Base-by-base conservation (phyloP, 306 rosid genomes). In the Cucumis cinereus region DNA sequence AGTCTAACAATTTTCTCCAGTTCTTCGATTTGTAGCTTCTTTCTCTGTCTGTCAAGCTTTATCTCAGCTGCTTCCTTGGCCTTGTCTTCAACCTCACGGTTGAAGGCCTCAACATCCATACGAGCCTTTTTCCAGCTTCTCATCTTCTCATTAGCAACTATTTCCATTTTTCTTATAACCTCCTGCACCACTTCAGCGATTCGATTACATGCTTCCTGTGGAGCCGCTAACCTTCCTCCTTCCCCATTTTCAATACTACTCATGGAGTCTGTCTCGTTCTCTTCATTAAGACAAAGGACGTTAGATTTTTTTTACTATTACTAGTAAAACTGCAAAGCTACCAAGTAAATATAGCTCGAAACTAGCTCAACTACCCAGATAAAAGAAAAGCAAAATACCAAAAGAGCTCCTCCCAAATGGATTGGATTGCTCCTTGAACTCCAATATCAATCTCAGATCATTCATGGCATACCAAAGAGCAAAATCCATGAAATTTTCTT, bases 101-200 rank as follows among this genome's bases (percentile, higher is more conserved):
- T 96, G 79, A 93, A 92, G 68, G 91, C 82, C 40, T 90, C 98
- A 23, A 95, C 88, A 74, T 97, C 90, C 90, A 88, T 23, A 45
- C 93, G 97, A 74, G 98, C 90, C 87, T 92, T 94, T 87, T 90
- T 92, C 86, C 86, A 88, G 93, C 91, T 91, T 78, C 96, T 90
- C 97, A 90, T 79, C 90, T 94, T 94, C 88, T 94, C 99, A 50
- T 94, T 96, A 23, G 99, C 99, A n/a, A 94, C 97, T 82, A 92
- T 79, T 86, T 94, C 99, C 99, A 94, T 94, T 86, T 92, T 92
- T 77, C 88, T 86, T 81, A 92, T 84, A 77, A 97, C 99, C 85
- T 94, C 99, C 60, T 90, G 96, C 80, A 92, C 97, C 82, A 92
- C 99, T 45, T 94, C 99, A 16, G 97, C 91, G 26, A 94, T 94